Percentiles rank a stretch among this genome's conserved stretches.
These are phyloP conservation scores for Gamarada debralockiae DNA, from an alignment of 495 filamentous ascomycete species.

Conservation along the genomic window DNA sequence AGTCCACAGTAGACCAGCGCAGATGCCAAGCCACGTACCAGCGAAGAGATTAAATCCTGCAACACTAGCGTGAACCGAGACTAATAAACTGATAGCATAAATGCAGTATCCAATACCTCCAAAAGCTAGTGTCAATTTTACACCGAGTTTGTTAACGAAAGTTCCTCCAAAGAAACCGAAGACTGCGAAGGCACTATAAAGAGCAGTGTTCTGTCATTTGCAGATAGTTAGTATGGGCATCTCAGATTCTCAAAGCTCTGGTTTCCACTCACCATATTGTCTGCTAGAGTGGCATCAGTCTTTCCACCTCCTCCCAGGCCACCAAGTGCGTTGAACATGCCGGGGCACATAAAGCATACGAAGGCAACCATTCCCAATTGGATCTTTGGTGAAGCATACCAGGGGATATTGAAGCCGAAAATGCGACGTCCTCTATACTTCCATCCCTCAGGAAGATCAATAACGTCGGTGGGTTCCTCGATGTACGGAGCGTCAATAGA, in stretches of 20 bases:
- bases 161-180: constrained; percentile 86
- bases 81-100: constrained; percentile 75
- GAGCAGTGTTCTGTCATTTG: constrained; percentile 44
- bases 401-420: constrained; percentile 51
- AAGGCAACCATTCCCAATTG: constrained; percentile 75
- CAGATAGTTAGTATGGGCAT: neutral
- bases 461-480: neutral
- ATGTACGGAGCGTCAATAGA: neutral
- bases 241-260: constrained; percentile 13
- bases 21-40: constrained; percentile 71
- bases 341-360: constrained; percentile 84
- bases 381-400: constrained; percentile 71
- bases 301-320: constrained; percentile 76
- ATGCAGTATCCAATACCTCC: constrained; percentile 86
- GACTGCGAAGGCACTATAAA: constrained; percentile 81
- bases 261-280: constrained; percentile 45
- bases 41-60: constrained; percentile 74
- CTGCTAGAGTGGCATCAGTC: constrained; percentile 56
- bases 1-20: constrained; percentile 85
- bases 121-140: constrained; percentile 67
- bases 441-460: constrained; percentile 40
- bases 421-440: constrained; percentile 66
- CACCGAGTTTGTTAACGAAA: constrained; percentile 71
- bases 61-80: constrained; percentile 78
- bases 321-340: constrained; percentile 74